Evolutionary conservation across 768 basidiomycete genomes (phyloP).

Genomic region (Lactarius evosmus): DNA sequence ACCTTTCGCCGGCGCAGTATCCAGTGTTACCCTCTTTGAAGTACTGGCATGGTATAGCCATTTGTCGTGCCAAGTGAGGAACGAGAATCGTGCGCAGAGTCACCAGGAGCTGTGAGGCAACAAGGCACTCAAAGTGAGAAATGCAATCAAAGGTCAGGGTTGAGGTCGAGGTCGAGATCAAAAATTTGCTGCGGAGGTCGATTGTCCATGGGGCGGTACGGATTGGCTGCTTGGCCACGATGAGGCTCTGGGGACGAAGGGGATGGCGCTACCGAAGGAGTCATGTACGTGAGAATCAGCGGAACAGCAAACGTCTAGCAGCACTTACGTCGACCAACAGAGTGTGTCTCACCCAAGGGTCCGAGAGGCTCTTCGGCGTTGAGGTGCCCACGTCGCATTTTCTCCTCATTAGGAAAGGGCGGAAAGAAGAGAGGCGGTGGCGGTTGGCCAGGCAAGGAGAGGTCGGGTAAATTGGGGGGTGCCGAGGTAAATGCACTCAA

Average conservation of each 20-base stretch:
- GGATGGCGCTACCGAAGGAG: conserved; percentile 49
- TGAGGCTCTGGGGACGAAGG: conserved; percentile 54
- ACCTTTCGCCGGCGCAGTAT: not conserved
- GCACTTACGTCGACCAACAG: conserved; percentile 67
- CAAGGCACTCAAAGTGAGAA: not conserved
- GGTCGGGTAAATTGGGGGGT: conserved; percentile 83
- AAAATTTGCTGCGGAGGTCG: conserved; percentile 61
- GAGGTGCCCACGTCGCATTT: conserved; percentile 79
- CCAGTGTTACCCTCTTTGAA: not conserved
- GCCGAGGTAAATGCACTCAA: conserved; percentile 85
- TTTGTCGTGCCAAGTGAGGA: not conserved
- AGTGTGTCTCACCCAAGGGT: conserved; percentile 74
- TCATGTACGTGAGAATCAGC: conserved; percentile 15
- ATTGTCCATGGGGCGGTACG: conserved; percentile 68
- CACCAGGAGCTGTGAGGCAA: not conserved
- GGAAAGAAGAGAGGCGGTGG: conserved; percentile 83
- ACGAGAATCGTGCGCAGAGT: not conserved
- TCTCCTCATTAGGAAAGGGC: conserved; percentile 89
- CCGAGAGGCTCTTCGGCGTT: conserved; percentile 80
- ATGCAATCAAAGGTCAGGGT: conserved; percentile 64
- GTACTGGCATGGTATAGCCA: not conserved
- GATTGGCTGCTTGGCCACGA: conserved; percentile 52
- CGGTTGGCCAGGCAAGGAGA: conserved; percentile 63
- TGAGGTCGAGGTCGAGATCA: conserved; percentile 80
- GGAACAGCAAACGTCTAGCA: not conserved